These are phyloP conservation scores for Angomonas ambiguus DNA, from an alignment of 208 protist genomes.

Conservation along the genomic window DNA sequence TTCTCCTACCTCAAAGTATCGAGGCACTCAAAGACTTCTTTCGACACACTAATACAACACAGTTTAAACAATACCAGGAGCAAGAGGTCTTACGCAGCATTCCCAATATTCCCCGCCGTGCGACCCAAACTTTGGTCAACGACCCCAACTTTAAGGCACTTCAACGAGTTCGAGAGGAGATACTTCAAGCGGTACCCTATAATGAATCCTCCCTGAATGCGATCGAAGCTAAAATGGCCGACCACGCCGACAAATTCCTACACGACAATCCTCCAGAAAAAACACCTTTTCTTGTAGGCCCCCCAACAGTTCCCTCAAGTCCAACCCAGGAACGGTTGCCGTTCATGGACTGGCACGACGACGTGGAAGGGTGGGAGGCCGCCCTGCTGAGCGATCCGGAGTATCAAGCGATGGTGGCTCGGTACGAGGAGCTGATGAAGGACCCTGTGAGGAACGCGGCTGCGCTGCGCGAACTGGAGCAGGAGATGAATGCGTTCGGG, in stretches of 20 bases:
- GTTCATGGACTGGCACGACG: conserved; percentile 15
- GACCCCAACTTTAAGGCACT: conserved; percentile 10
- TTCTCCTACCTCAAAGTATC: not conserved
- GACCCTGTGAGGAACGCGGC: not conserved
- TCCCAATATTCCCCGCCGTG: conserved; percentile 4
- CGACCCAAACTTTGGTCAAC: not conserved
- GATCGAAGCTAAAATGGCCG: not conserved
- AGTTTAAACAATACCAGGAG: not conserved
- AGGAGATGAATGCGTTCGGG: not conserved
- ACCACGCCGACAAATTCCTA: not conserved
- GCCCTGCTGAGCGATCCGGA: not conserved
- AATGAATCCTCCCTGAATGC: not conserved
- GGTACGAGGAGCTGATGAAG: not conserved
- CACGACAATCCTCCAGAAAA: not conserved
- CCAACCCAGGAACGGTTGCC: conserved; percentile 9
- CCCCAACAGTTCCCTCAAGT: not conserved
- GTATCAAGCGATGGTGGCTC: not conserved
- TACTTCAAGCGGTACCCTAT: not conserved
- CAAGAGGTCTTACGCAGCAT: conserved; percentile 4
- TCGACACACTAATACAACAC: not conserved
- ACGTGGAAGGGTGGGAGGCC: conserved; percentile 9
- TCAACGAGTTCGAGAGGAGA: not conserved
- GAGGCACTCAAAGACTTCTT: not conserved
- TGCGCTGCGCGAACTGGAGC: not conserved
- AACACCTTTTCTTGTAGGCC: not conserved